These are phyloP conservation scores for Mortierella polycephala DNA, from an alignment of 371 early-diverging fungal species.

Conservation along the genomic window DNA sequence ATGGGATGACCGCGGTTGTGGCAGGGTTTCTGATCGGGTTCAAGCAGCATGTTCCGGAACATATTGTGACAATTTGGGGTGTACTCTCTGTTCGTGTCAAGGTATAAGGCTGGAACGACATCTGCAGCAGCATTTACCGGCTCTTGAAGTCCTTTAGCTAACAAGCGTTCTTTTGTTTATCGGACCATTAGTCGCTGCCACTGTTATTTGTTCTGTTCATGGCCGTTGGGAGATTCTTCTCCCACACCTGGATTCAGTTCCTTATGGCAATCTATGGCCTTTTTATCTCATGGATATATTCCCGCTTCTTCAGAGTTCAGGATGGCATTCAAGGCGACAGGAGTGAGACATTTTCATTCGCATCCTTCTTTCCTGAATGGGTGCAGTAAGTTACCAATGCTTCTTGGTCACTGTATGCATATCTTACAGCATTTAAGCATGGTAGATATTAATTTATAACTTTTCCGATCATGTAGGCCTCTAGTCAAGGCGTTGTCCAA, in stretches of 20 bases:
- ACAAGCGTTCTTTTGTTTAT: neutral
- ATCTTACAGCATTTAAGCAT: too few relatives aligned
- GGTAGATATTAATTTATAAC: neutral
- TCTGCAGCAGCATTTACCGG: neutral
- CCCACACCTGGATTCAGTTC: constrained; percentile 52
- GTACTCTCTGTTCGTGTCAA: constrained; percentile 75
- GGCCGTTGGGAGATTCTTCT: constrained; percentile 54
- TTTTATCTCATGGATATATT: constrained; percentile 80
- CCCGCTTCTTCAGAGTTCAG: constrained; percentile 81
- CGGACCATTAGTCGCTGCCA: constrained; percentile 49
- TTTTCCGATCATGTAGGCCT: constrained; percentile 53
- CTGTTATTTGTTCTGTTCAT: constrained; percentile 57
- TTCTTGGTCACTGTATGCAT: neutral
- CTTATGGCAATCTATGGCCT: constrained; percentile 72
- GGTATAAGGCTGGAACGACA: constrained; percentile 47
- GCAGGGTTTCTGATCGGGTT: constrained; percentile 81
- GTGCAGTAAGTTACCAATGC: constrained; percentile 66
- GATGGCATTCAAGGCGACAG: constrained; percentile 86
- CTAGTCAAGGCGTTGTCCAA: constrained; percentile 63
- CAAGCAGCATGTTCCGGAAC: constrained; percentile 79
- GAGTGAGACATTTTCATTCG: constrained; percentile 84
- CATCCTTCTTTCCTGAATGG: constrained; percentile 83
- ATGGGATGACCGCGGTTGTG: constrained; percentile 77
- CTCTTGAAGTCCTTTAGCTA: neutral
- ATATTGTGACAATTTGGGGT: constrained; percentile 64